Evolutionary conservation across 140 eudicot genomes (phyloP).

Genomic region (Cichorium intybus): DNA sequence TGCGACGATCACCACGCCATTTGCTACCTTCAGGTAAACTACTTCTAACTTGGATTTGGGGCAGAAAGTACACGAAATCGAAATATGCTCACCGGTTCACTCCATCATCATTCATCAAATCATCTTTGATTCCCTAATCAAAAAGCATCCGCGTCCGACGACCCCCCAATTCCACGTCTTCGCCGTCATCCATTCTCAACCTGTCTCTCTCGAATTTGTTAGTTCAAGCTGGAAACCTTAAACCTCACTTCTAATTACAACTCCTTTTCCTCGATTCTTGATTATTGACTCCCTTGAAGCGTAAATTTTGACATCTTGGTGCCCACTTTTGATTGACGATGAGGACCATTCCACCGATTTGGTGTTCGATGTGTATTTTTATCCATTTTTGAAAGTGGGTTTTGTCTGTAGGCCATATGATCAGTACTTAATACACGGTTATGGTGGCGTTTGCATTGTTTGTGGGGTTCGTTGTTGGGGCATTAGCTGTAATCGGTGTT

Average conservation of each 20-base stretch:
- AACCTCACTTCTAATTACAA: slow-evolving; percentile 5
- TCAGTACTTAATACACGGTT: background rate
- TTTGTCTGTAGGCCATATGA: slow-evolving; percentile 1
- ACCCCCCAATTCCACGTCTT: background rate
- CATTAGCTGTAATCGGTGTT: slow-evolving; percentile 34
- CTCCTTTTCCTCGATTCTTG: background rate
- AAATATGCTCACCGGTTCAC: background rate
- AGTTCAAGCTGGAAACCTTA: background rate
- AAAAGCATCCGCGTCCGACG: slow-evolving; percentile 19
- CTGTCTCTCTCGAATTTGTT: background rate
- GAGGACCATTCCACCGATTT: slow-evolving; percentile 6
- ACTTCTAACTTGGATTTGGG: background rate
- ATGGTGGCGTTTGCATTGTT: slow-evolving; percentile 40
- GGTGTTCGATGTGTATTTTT: background rate
- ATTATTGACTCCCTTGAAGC: background rate
- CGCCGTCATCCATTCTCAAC: background rate
- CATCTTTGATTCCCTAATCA: slow-evolving; percentile 5
- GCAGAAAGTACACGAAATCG: background rate
- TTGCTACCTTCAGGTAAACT: background rate
- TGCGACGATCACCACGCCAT: background rate
- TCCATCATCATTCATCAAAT: background rate
- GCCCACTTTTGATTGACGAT: background rate
- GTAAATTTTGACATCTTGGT: background rate
- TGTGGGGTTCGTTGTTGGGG: slow-evolving; percentile 48
- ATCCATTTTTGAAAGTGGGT: slow-evolving; percentile 20